Conservation (phyloP, 2,329 filamentous ascomycete species). For the Dactylellina drechsleri region DNA sequence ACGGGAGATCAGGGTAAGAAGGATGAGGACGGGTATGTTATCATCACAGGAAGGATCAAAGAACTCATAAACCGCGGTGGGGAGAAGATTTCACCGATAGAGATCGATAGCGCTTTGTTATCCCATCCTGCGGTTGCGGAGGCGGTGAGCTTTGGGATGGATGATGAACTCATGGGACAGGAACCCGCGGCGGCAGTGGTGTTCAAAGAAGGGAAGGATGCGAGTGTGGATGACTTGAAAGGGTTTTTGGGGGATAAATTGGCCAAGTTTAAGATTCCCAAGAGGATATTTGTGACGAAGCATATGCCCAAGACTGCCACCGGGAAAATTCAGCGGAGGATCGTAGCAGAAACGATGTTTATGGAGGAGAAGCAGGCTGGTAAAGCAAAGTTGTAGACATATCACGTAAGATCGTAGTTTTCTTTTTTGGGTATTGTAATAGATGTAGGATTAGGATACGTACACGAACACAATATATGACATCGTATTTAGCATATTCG, state of each 20-base stretch:
- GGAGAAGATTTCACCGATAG: conserved; percentile 89
- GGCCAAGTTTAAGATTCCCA: conserved; percentile 86
- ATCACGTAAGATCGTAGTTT: no score
- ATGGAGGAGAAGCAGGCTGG: conserved; percentile 69
- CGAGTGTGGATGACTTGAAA: conserved; percentile 72
- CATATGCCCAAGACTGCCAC: conserved; percentile 93
- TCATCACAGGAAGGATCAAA: conserved; percentile 92
- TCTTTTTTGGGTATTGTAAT: no score
- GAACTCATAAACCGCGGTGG: conserved; percentile 91
- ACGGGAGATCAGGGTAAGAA: conserved; percentile 86
- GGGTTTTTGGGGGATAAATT: conserved; percentile 75
- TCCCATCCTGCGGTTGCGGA: conserved; percentile 77
- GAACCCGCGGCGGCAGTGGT: conserved; percentile 82
- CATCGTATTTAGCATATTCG: no score
- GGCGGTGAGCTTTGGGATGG: conserved; percentile 83
- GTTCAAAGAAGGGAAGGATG: conserved; percentile 71
- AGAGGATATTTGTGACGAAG: conserved; percentile 84
- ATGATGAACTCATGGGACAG: conserved; percentile 84
- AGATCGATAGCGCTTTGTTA: conserved; percentile 84
- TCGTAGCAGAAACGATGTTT: conserved; percentile 86
- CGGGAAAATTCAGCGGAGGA: conserved; percentile 84
- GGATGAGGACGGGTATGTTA: conserved; percentile 81
- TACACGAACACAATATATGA: no score
- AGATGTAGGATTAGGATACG: no score
- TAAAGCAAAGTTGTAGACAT: conserved; percentile 67